Percentiles rank a stretch among this genome's conserved stretches.
phyloP scores from a whole-genome alignment of 345 rosid species.

The Cardamine resedifolia region DNA sequence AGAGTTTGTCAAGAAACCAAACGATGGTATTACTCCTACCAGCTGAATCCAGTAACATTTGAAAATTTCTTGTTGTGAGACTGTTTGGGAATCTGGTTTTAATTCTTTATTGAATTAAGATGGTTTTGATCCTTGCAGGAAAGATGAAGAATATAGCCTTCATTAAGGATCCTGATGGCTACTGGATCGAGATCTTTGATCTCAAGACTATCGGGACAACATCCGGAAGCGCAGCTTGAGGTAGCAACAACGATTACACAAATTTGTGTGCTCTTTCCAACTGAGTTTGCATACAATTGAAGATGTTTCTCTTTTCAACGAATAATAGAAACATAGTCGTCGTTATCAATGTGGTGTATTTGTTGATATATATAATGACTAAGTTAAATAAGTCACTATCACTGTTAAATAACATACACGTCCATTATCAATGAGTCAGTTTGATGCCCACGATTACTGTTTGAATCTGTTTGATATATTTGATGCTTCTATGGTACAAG shows the following conservation, averaged over 20 bases:
- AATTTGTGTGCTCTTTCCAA: too few species aligned
- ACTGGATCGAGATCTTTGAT: conserved; percentile 95
- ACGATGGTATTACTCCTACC: conserved; percentile 52
- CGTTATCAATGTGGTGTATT: not conserved
- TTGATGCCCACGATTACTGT: not conserved
- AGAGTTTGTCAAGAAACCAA: conserved; percentile 84
- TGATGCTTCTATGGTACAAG: too few species aligned
- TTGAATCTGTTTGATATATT: not conserved
- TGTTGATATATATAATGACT: not conserved
- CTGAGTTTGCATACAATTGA: not conserved
- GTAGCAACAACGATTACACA: too few species aligned
- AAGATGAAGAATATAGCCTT: conserved; percentile 91
- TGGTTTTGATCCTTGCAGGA: conserved; percentile 68
- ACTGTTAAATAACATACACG: not conserved
- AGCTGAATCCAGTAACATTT: conserved; percentile 2
- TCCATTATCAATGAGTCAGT: not conserved
- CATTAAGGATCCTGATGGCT: conserved; percentile 97
- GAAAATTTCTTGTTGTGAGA: not conserved
- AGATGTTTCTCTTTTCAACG: not conserved
- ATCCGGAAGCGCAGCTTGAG: conserved; percentile 46
- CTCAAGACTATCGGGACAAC: conserved; percentile 53
- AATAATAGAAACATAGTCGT: not conserved
- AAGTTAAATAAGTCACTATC: not conserved
- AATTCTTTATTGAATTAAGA: not conserved
- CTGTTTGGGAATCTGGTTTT: not conserved